A percentile compares a stretch with the other conserved stretches of the same genome.
These are phyloP conservation scores for Fusarium staphyleae DNA, from an alignment of 2,329 filamentous ascomycete species.

Conservation along the genomic window DNA sequence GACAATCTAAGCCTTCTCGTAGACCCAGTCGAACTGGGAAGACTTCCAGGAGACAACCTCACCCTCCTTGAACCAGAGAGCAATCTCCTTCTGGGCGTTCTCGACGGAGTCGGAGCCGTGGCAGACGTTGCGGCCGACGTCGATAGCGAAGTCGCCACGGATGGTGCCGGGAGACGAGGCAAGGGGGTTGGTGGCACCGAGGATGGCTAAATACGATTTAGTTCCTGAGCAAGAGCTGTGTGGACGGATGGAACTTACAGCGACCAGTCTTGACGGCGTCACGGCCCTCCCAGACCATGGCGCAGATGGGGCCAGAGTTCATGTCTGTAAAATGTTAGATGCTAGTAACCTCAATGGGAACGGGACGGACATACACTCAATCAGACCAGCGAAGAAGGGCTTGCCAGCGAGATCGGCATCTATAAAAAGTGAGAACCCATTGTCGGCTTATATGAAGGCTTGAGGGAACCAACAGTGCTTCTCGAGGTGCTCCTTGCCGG, in stretches of 20 bases:
- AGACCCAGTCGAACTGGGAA: conserved; percentile 90
- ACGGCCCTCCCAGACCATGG: conserved; percentile 99
- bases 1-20: conserved; percentile 77
- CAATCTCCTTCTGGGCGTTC: conserved; percentile 99
- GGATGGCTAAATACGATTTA: conserved; percentile 66
- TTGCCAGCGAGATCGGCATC: conserved; percentile 89
- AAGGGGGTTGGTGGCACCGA: conserved; percentile 98
- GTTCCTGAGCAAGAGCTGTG: neutral
- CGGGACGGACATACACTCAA: conserved; percentile 73
- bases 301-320: conserved; percentile 93
- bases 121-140: conserved; percentile 94
- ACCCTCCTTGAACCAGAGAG: conserved; percentile 93
- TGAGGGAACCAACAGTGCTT: conserved; percentile 74
- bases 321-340: conserved; percentile 70
- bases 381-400: conserved; percentile 95
- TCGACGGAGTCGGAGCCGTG: conserved; percentile 99
- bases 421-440: conserved; percentile 47
- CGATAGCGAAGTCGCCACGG: conserved; percentile 89
- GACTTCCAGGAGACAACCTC: conserved; percentile 88
- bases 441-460: conserved; percentile 10
- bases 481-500: conserved; percentile 95
- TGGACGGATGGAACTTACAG: conserved; percentile 58
- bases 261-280: conserved; percentile 99
- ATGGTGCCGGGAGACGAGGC: conserved; percentile 96
- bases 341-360: neutral